Percentiles rank a stretch among this genome's conserved stretches.
phyloP scores from a whole-genome alignment of 345 rosid species.

The Eucalyptus curtisii region DNA sequence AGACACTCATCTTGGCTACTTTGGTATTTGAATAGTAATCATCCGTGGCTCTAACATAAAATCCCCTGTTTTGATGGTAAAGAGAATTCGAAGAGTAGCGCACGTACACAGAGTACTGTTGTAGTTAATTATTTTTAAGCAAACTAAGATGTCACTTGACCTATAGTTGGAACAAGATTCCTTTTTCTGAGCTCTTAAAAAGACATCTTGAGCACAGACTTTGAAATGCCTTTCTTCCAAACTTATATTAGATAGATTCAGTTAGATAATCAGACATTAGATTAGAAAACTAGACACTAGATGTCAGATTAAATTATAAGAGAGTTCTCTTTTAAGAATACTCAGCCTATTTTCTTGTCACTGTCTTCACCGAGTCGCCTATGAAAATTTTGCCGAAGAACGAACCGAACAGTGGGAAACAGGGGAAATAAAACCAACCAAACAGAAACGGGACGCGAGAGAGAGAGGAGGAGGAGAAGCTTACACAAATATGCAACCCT shows the following conservation, averaged over 20 bases:
- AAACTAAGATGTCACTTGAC: not conserved
- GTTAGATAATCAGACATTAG: not conserved
- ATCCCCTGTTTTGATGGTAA: not conserved
- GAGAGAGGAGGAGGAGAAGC: not conserved
- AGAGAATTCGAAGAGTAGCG: not conserved
- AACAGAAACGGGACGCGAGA: too few relatives aligned
- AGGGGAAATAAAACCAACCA: too few relatives aligned
- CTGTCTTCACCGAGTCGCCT: not conserved
- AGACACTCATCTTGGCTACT: not conserved
- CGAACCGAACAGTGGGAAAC: not conserved
- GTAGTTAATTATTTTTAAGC: not conserved
- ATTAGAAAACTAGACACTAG: not conserved
- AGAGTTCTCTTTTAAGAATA: not conserved
- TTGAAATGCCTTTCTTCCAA: not conserved
- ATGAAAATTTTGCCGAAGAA: not conserved
- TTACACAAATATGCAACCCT: slow-evolving; percentile 90
- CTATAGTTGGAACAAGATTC: not conserved
- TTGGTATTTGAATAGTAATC: not conserved
- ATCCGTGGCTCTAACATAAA: not conserved
- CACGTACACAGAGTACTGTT: accelerated
- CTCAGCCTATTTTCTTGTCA: not conserved
- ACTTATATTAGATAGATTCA: not conserved
- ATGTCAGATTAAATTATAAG: not conserved
- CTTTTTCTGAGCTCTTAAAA: not conserved
- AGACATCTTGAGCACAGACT: not conserved